Evolutionary conservation across 2,329 filamentous ascomycete species (phyloP).

Genomic region (Colletotrichum neosansevieriae): DNA sequence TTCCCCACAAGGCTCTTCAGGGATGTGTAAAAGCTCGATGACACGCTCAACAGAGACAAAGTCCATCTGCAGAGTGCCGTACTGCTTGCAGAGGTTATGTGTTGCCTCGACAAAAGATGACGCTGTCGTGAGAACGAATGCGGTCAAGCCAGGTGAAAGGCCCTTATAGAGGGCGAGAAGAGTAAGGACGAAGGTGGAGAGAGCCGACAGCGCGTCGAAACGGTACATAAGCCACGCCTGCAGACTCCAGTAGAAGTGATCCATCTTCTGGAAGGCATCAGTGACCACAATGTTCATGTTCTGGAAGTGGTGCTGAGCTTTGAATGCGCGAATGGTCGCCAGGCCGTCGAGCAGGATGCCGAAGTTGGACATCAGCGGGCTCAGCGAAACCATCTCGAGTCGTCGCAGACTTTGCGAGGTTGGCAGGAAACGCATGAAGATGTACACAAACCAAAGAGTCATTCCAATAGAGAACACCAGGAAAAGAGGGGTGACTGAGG

Average conservation of each 20-base stretch:
- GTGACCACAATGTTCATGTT: conserved; percentile 83
- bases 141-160: conserved; percentile 83
- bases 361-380: conserved; percentile 92
- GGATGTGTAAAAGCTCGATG: conserved; percentile 82
- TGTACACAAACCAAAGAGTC: conserved; percentile 75
- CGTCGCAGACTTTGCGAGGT: conserved; percentile 85
- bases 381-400: conserved; percentile 90
- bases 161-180: conserved; percentile 79
- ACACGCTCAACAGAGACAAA: conserved; percentile 92
- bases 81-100: conserved; percentile 80
- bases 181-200: conserved; percentile 80
- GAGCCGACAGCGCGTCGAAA: conserved; percentile 78
- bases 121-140: conserved; percentile 84
- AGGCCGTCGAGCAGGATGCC: conserved; percentile 87
- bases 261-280: conserved; percentile 92
- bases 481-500: conserved; percentile 81
- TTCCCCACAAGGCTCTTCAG: conserved; percentile 77
- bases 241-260: conserved; percentile 94
- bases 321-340: conserved; percentile 87
- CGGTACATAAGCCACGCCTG: conserved; percentile 88
- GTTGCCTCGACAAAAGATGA: conserved; percentile 77
- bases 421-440: conserved; percentile 83
- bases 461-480: conserved; percentile 78
- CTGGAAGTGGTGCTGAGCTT: conserved; percentile 83
- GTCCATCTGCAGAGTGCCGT: conserved; percentile 89